Evolutionary conservation across 148 eudicot genomes (phyloP), one percentile per base, ranked within the genome.

Genomic region (Rhododendron simsii): DNA sequence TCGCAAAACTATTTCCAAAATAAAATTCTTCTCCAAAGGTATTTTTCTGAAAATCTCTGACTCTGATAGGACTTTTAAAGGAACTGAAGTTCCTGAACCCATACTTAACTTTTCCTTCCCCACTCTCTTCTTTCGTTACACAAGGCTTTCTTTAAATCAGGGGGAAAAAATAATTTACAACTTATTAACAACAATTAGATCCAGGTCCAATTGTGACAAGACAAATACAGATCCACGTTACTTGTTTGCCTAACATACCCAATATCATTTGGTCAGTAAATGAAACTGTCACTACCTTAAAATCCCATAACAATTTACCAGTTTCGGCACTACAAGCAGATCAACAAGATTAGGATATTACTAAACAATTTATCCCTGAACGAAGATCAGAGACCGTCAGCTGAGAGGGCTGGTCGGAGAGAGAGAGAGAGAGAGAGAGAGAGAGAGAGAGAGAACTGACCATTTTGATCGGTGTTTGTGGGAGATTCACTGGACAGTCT

Each of bases 151-250:
- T n/a, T 63, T 20, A 59, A 4, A 59, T 59, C 65, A 18, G 23
- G 7, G 45, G 45, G 45, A 41, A 41, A 41, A 41, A 41, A 41
- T 41, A 41, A 5, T 41, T 41, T 41, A 41, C 45, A 41, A 41
- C 45, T 41, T 41, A 41, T 41, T 41, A 41, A 41, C 45, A 41
- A 41, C 45, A 41, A 18, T 33, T 81, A 81, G 28, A 83, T 67
- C 78, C 11, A 13, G 47, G 41, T 18, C 85, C 65, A 28, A 47
- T 71, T 26, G 75, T 48, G 11, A 82, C 44, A 39, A 82, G 61
- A 41, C 39, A 83, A 83, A 45, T 41, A 26, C 75, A 47, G 85
- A 83, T 83, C 85, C 30, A 67, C 14, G 44, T 30, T 16, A 50
- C 37, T 48, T 11, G 33, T 13, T 50, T 12, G 44, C 33, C 53